phyloP scores from a whole-genome alignment of 768 basidiomycete species.

The Punctularia strigosozonata region DNA sequence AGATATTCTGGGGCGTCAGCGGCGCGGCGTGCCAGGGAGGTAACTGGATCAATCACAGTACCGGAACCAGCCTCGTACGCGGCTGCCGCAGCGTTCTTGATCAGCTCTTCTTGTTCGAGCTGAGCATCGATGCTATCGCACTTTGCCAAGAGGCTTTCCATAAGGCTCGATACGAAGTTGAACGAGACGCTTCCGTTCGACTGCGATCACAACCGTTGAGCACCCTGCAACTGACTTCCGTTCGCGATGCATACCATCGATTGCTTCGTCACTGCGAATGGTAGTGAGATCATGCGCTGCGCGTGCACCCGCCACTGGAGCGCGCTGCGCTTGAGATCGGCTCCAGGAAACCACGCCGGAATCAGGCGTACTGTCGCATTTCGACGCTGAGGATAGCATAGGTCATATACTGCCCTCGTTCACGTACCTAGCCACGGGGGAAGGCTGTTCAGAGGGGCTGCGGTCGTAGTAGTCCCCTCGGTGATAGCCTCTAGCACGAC shows the following conservation, averaged over 20 bases:
- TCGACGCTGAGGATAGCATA: too few relatives aligned
- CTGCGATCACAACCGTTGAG: too few relatives aligned
- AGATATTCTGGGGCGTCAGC: too few relatives aligned
- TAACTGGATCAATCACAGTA: too few relatives aligned
- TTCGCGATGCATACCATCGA: slow-evolving; percentile 7
- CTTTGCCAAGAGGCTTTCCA: background rate
- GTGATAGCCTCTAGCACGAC: too few relatives aligned
- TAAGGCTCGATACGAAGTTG: background rate
- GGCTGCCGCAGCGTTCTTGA: slow-evolving; percentile 7
- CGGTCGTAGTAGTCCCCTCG: too few relatives aligned
- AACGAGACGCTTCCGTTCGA: too few relatives aligned
- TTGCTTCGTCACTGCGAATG: slow-evolving; percentile 9
- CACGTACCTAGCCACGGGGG: too few relatives aligned
- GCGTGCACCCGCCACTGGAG: slow-evolving; percentile 1
- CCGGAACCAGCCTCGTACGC: slow-evolving; percentile 11
- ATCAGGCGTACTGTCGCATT: slow-evolving; percentile 9
- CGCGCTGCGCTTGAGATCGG: slow-evolving; percentile 8
- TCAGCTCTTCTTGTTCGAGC: slow-evolving; percentile 5
- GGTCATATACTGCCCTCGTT: too few relatives aligned
- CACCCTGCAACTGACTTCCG: too few relatives aligned
- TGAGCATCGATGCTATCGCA: background rate
- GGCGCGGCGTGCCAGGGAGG: too few relatives aligned
- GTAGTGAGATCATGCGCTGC: slow-evolving; percentile 4
- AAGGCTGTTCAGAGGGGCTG: too few relatives aligned
- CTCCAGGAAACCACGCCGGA: slow-evolving; percentile 14